Evolutionary conservation across 2,329 filamentous ascomycete species (phyloP).

Genomic region (Botrytis aclada): DNA sequence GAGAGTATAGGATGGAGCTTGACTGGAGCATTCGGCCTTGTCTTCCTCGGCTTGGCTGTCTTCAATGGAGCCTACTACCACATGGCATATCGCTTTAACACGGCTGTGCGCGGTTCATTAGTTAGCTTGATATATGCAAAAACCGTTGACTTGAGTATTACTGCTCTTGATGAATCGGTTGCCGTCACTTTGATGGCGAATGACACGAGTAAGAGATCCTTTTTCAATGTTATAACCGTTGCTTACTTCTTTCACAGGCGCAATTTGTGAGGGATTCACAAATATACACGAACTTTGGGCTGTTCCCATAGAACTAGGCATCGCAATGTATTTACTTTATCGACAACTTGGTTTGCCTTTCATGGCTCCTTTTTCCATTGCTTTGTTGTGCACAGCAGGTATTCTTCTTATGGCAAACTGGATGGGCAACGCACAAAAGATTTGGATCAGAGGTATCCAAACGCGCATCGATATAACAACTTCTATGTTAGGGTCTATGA

Average conservation of each 20-base stretch:
- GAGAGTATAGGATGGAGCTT: slow-evolving; percentile 27
- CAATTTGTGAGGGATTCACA: slow-evolving; percentile 35
- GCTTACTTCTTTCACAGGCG: slow-evolving; percentile 23
- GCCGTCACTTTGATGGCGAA: slow-evolving; percentile 23
- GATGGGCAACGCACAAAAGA: slow-evolving; percentile 33
- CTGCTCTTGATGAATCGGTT: slow-evolving; percentile 29
- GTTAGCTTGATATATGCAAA: slow-evolving; percentile 33
- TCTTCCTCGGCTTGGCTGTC: slow-evolving; percentile 34
- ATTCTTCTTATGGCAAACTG: slow-evolving; percentile 28
- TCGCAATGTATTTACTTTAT: slow-evolving; percentile 35
- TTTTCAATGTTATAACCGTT: not conserved
- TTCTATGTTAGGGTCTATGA: slow-evolving; percentile 36
- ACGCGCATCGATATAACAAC: slow-evolving; percentile 35
- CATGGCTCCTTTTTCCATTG: slow-evolving; percentile 27
- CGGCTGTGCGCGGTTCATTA: slow-evolving; percentile 31
- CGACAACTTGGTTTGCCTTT: slow-evolving; percentile 34
- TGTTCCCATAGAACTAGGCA: slow-evolving; percentile 32
- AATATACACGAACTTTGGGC: slow-evolving; percentile 37
- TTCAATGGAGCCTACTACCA: slow-evolving; percentile 28
- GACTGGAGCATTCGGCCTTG: slow-evolving; percentile 26
- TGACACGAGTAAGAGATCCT: slow-evolving; percentile 14
- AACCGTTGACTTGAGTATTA: slow-evolving; percentile 32
- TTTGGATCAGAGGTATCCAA: slow-evolving; percentile 37
- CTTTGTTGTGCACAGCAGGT: slow-evolving; percentile 33
- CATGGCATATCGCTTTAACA: slow-evolving; percentile 25